Base-by-base conservation (phyloP, 2,329 filamentous ascomycete genomes). In the Xylaria sp. region DNA sequence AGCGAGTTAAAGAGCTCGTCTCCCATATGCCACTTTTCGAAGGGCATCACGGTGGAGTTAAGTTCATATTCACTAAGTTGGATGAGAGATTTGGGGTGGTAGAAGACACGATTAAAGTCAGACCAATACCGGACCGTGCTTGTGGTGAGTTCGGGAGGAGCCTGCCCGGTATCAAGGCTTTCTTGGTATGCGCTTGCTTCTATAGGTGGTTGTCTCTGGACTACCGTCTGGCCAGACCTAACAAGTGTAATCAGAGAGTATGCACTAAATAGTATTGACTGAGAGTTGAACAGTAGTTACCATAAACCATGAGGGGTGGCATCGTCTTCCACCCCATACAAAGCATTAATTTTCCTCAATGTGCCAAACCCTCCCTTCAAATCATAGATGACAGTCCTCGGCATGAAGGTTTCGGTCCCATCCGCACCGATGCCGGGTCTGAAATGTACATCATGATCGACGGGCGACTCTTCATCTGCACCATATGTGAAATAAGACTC, bases 401-500 rank as follows among this genome's bases (percentile, higher is more conserved):
- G 94, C 43, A 92, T 93, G 69, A 90, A 99, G 0, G 94, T 99
- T 63, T 99, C 94, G 6, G 85, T 80, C 17, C 92, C 92, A 74
- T 95, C 91, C 1, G 86, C 85, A 18, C 89, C 91, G 54, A 95
- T 71, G 2, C 94, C 94, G 0, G 90, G 81, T 16, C 93, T 83
- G 75, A 96, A 99, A 71, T 96, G 91, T 46, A 97, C 79, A 71
- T 95, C 87, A 77, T 95, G 91, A 66, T 95, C 84, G 57, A 95
- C 77, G 0, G 83, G 80, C 6, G 88, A 83, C 63, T 84, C 80
- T 69, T 90, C 78, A 58, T 87, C 78, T 42, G 82, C 77, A 1
- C 79, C 80, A 67, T 97, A 97, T 13, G 92, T 97, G 69, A 97
- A 97, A 74, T 99, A 99, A 1, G 93, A 96, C 79, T 99, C 94